Conservation (phyloP, 768 basidiomycete species). For the Pleurotus citrinopileatus region DNA sequence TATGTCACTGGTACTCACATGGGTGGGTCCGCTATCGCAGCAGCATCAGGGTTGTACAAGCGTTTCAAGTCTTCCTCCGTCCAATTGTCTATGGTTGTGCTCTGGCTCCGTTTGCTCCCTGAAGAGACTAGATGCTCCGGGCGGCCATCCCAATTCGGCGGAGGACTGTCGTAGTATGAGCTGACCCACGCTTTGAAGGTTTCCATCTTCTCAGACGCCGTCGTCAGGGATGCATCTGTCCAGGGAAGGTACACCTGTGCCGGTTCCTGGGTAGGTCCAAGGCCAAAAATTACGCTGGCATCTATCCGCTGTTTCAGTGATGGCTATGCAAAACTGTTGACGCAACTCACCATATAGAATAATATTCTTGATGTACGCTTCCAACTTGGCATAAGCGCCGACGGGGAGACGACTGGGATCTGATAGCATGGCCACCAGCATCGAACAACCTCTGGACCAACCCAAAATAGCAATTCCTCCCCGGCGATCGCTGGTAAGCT, state of each 20-base stretch:
- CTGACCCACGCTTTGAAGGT: conserved; percentile 3
- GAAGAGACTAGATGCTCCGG: conserved; percentile 2
- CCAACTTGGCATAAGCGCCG: background rate
- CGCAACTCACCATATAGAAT: conserved; percentile 16
- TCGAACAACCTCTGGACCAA: conserved; percentile 18
- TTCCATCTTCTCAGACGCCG: background rate
- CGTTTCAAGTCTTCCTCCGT: conserved; percentile 6
- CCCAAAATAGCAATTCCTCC: conserved; percentile 19
- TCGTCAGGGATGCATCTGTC: conserved; percentile 6
- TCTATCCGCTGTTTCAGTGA: background rate
- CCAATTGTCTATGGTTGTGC: conserved; percentile 9
- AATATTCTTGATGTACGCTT: conserved; percentile 13
- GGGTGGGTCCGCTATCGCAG: background rate
- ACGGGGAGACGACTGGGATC: conserved; percentile 9
- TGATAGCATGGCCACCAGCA: conserved; percentile 5
- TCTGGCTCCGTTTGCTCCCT: background rate
- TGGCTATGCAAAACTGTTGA: conserved; percentile 9
- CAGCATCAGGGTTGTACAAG: conserved; percentile 5
- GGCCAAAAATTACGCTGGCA: conserved; percentile 12
- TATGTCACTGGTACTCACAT: background rate
- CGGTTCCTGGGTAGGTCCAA: conserved; percentile 3
- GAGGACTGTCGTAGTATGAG: background rate
- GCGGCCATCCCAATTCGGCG: background rate
- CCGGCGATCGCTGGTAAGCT: conserved; percentile 11
- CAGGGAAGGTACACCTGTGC: conserved; percentile 11